A percentile compares a stretch with the other conserved stretches of the same genome.
Evolutionary conservation across 2,329 filamentous ascomycete genomes (phyloP).

Genomic region (Stagonosporopsis chrysanthemi): DNA sequence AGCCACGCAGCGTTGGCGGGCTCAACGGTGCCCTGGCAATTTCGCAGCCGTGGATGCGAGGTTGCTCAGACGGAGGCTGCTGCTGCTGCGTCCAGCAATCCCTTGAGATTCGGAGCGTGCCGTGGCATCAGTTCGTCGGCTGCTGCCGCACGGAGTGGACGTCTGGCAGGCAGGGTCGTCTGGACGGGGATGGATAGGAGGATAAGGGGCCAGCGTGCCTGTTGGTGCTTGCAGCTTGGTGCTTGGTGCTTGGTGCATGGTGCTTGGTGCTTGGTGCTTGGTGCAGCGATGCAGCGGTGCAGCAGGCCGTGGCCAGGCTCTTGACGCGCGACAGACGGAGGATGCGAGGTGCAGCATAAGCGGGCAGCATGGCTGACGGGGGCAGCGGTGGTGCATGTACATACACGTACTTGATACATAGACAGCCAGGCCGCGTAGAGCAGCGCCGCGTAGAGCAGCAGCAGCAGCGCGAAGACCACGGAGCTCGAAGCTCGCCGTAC

Average conservation of each 20-base stretch:
- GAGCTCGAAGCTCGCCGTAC: too few relatives aligned
- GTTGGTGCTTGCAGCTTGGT: background rate
- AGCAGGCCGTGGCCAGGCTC: slow-evolving; percentile 10
- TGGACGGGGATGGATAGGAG: background rate
- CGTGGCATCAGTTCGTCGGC: slow-evolving; percentile 7
- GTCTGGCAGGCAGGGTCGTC: background rate
- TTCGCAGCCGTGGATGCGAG: slow-evolving; percentile 5
- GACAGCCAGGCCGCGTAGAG: too few relatives aligned
- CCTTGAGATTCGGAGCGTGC: slow-evolving; percentile 4
- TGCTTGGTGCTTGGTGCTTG: background rate
- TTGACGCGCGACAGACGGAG: slow-evolving; percentile 3
- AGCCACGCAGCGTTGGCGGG: background rate
- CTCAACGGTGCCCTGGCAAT: background rate
- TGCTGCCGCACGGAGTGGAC: slow-evolving; percentile 13
- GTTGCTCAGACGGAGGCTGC: background rate
- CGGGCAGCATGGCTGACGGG: background rate
- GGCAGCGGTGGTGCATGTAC: background rate
- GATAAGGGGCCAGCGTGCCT: slow-evolving; percentile 1
- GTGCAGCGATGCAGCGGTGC: slow-evolving; percentile 1
- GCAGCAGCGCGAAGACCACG: too few relatives aligned
- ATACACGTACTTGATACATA: background rate
- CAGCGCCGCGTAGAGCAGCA: too few relatives aligned
- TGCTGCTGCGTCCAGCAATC: background rate
- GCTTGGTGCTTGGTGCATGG: background rate
- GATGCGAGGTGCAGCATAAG: slow-evolving; percentile 7